phyloP scores from a whole-genome alignment of 1,284 basidiomycete species.

The Tremellales sp. region DNA sequence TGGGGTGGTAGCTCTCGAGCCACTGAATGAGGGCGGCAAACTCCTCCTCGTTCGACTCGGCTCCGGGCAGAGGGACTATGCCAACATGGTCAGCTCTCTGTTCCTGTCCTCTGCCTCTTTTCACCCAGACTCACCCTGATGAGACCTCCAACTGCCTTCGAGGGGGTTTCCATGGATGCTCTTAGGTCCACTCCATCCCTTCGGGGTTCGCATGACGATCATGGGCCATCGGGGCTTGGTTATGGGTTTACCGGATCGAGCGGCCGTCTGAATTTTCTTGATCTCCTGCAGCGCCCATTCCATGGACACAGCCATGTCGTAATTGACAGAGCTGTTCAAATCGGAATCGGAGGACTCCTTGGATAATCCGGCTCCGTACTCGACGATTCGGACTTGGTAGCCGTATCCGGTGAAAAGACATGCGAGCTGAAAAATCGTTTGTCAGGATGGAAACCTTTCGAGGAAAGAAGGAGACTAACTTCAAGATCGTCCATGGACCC shows the following conservation, averaged over 20 bases:
- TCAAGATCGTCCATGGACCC: slow-evolving; percentile 88
- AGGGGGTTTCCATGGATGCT: slow-evolving; percentile 62
- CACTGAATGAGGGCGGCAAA: slow-evolving; percentile 63
- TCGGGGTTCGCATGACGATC: slow-evolving; percentile 75
- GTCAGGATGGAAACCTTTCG: not conserved
- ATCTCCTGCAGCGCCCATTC: slow-evolving; percentile 79
- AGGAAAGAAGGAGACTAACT: slow-evolving; percentile 48
- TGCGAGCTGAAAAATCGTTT: slow-evolving; percentile 22
- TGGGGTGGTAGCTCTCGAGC: slow-evolving; percentile 63
- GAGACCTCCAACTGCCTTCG: slow-evolving; percentile 62
- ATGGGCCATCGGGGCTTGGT: slow-evolving; percentile 83
- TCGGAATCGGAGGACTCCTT: slow-evolving; percentile 42
- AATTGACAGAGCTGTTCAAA: slow-evolving; percentile 46
- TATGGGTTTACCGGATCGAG: slow-evolving; percentile 67
- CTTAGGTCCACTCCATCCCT: slow-evolving; percentile 70
- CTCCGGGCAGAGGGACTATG: slow-evolving; percentile 70
- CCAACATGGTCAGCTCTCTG: slow-evolving; percentile 49
- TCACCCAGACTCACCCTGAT: slow-evolving; percentile 43
- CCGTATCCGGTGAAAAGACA: slow-evolving; percentile 61
- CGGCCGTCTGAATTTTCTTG: slow-evolving; percentile 68
- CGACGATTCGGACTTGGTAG: slow-evolving; percentile 79
- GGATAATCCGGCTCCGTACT: slow-evolving; percentile 61
- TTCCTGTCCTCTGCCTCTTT: not conserved
- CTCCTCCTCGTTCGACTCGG: slow-evolving; percentile 62
- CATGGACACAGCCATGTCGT: slow-evolving; percentile 67